A percentile compares a stretch with the other conserved stretches of the same genome.
Conservation (phyloP, 805 yeast genomes). For the Metschnikowia borealis region DNA sequence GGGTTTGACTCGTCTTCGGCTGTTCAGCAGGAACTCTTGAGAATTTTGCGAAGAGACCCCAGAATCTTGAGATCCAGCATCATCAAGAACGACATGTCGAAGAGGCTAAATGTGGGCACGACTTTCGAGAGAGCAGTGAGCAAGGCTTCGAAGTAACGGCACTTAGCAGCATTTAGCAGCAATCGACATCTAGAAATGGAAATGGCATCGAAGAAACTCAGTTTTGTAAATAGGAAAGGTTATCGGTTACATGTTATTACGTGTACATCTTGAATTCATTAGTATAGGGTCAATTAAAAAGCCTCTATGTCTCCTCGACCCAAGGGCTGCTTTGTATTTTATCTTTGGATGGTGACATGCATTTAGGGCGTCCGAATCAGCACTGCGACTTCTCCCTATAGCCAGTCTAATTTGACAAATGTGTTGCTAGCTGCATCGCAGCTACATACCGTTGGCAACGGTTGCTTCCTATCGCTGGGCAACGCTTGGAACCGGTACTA, state of each 20-base stretch:
- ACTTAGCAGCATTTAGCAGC: too few relatives aligned
- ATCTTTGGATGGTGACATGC: neutral
- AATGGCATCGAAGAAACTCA: neutral
- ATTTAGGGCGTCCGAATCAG: neutral
- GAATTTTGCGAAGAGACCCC: conserved; percentile 83
- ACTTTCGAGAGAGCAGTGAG: conserved; percentile 45
- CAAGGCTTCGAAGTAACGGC: conserved; percentile 9
- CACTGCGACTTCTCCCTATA: neutral
- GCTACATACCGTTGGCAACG: too few relatives aligned
- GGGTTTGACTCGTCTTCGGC: conserved; percentile 81
- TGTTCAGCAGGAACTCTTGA: conserved; percentile 79
- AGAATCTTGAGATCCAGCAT: conserved; percentile 80
- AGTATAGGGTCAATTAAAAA: conserved; percentile 2
- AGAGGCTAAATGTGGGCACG: conserved; percentile 51
- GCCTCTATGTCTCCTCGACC: neutral
- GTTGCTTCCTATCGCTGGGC: neutral
- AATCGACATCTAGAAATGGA: too few relatives aligned
- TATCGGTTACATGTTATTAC: neutral
- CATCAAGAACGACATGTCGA: conserved; percentile 55
- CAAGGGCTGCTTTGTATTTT: neutral
- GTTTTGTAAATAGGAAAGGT: conserved; percentile 3
- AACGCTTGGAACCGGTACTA: neutral
- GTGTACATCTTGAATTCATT: neutral
- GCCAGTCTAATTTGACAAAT: neutral
- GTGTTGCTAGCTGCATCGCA: neutral